These are phyloP conservation scores for Sarcomyxa edulis DNA, from an alignment of 768 basidiomycete species.

Conservation along the genomic window DNA sequence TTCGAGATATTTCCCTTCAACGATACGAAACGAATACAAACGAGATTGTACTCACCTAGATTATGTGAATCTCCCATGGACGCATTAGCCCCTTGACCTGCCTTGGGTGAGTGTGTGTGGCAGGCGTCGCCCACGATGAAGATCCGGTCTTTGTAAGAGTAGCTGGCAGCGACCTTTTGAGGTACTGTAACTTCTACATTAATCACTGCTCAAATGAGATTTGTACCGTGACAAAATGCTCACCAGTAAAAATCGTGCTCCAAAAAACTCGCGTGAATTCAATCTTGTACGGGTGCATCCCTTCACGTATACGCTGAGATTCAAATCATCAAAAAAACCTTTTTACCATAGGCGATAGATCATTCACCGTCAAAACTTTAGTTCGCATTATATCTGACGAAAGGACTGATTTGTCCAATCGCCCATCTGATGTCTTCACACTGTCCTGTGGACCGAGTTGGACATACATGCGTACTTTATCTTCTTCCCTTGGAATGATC, in stretches of 20 bases:
- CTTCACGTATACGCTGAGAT: too few relatives aligned
- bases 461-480: slow-evolving; percentile 66
- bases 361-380: too few relatives aligned
- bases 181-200: slow-evolving; percentile 41
- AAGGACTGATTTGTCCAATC: too few relatives aligned
- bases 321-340: too few relatives aligned
- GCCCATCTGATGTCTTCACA: too few relatives aligned
- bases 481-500: slow-evolving; percentile 70
- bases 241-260: slow-evolving; percentile 73
- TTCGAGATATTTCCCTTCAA: too few relatives aligned
- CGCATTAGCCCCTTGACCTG: slow-evolving; percentile 74
- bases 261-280: slow-evolving; percentile 46
- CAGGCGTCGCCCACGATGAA: slow-evolving; percentile 80
- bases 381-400: too few relatives aligned
- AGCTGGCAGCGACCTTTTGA: slow-evolving; percentile 66
- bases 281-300: slow-evolving; percentile 51
- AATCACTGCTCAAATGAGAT: not conserved
- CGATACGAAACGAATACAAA: too few relatives aligned
- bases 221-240: too few relatives aligned
- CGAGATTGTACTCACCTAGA: slow-evolving; percentile 51
- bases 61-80: slow-evolving; percentile 76
- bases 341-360: too few relatives aligned
- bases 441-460: too few relatives aligned
- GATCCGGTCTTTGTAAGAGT: slow-evolving; percentile 54
- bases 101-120: slow-evolving; percentile 65